These are phyloP conservation scores for Setomelanomma holmii DNA, from an alignment of 2,329 filamentous ascomycete species.

Conservation along the genomic window DNA sequence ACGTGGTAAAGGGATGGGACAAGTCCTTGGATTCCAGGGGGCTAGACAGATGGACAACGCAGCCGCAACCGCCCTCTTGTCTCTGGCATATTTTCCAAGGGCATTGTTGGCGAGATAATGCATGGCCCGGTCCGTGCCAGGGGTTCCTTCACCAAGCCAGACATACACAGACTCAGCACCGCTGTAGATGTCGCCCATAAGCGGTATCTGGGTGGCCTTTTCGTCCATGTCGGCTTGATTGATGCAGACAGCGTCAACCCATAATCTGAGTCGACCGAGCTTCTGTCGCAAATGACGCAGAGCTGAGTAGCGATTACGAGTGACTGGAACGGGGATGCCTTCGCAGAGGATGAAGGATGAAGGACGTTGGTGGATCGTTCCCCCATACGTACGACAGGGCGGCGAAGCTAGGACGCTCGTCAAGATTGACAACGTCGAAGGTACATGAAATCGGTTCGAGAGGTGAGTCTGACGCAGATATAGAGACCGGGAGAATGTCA, in stretches of 20 bases:
- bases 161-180: background rate
- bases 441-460: background rate
- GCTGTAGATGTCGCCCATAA: background rate
- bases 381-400: background rate
- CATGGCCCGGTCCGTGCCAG: background rate
- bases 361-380: background rate
- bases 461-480: background rate
- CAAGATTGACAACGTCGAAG: background rate
- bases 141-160: background rate
- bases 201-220: background rate
- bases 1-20: background rate
- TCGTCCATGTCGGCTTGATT: background rate
- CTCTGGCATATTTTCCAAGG: background rate
- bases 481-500: background rate
- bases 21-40: background rate
- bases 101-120: background rate
- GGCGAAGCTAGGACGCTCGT: background rate
- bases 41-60: background rate
- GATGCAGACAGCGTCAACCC: background rate
- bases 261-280: background rate
- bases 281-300: background rate
- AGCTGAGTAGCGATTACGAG: background rate
- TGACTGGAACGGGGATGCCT: background rate
- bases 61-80: background rate
- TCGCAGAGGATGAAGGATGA: background rate